Evolutionary conservation across 2,329 filamentous ascomycete species (phyloP).

Genomic region (Mycosphaerella sp.): DNA sequence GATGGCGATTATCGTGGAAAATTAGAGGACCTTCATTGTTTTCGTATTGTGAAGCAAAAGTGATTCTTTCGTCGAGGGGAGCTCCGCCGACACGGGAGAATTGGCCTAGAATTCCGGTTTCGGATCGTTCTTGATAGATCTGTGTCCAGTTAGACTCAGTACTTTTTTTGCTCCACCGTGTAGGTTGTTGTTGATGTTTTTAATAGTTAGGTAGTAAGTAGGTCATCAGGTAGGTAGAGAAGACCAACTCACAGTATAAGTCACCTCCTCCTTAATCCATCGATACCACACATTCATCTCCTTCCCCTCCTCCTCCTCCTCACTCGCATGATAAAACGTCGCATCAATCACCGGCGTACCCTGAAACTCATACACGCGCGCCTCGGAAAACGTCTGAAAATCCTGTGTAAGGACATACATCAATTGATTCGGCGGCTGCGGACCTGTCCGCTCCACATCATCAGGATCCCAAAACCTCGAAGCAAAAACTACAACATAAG

Average conservation of each 20-base stretch:
- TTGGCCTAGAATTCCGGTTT: conserved; percentile 15
- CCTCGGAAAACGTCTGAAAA: conserved; percentile 16
- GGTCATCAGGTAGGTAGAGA: no score
- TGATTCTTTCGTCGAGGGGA: conserved; percentile 7
- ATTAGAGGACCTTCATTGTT: conserved; percentile 19
- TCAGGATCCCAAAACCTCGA: conserved; percentile 14
- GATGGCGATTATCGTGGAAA: conserved; percentile 19
- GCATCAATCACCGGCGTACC: conserved; percentile 20
- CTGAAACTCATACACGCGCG: conserved; percentile 16
- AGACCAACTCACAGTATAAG: conserved; percentile 1
- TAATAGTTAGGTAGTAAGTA: no score
- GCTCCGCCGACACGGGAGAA: conserved; percentile 17
- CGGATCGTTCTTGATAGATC: conserved; percentile 18
- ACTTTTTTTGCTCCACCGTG: no score
- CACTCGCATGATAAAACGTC: conserved; percentile 12
- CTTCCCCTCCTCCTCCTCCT: conserved; percentile 3
- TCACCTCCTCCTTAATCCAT: conserved; percentile 18
- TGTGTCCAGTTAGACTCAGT: background rate
- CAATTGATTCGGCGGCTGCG: conserved; percentile 15
- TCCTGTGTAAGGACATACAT: conserved; percentile 20
- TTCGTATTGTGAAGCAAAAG: conserved; percentile 14
- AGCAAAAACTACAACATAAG: conserved; percentile 15
- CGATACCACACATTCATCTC: conserved; percentile 16
- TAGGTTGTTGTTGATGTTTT: no score
- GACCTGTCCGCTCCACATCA: conserved; percentile 10